Conservation (phyloP, 805 yeast species). For the Sungouiella thailandica region DNA sequence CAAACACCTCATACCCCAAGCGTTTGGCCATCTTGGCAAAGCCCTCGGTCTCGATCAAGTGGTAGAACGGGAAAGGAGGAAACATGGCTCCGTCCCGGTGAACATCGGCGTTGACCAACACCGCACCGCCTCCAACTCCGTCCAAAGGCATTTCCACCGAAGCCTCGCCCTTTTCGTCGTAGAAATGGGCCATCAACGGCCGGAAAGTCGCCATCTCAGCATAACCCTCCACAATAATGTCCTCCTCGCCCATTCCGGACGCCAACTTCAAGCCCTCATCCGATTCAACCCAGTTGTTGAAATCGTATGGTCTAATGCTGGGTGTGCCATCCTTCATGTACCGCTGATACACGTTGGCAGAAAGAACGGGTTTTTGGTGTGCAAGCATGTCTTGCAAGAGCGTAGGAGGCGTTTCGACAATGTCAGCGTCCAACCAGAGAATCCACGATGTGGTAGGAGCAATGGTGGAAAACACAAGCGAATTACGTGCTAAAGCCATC, state of each 20-base stretch:
- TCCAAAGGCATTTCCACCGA: constrained; percentile 78
- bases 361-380: constrained; percentile 81
- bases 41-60: constrained; percentile 95
- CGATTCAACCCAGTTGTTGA: constrained; percentile 89
- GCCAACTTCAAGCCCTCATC: constrained; percentile 81
- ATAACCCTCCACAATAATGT: constrained; percentile 93
- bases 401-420: constrained; percentile 80
- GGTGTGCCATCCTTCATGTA: constrained; percentile 55
- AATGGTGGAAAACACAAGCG: constrained; percentile 80
- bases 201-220: constrained; percentile 90
- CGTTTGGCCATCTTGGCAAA: constrained; percentile 98
- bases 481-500: constrained; percentile 94
- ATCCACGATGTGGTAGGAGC: constrained; percentile 93
- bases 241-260: constrained; percentile 69
- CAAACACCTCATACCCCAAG: constrained; percentile 84
- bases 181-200: constrained; percentile 87
- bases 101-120: constrained; percentile 93
- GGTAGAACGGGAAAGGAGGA: constrained; percentile 97
- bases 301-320: constrained; percentile 84
- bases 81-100: constrained; percentile 99
- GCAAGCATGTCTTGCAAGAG: constrained; percentile 81
- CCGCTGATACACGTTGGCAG: constrained; percentile 92
- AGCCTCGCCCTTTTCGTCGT: constrained; percentile 58
- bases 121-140: constrained; percentile 98
- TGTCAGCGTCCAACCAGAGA: constrained; percentile 93